Evolutionary conservation across 73 alveolate species (phyloP).

Genomic region (Paramecium pentaurelia): DNA sequence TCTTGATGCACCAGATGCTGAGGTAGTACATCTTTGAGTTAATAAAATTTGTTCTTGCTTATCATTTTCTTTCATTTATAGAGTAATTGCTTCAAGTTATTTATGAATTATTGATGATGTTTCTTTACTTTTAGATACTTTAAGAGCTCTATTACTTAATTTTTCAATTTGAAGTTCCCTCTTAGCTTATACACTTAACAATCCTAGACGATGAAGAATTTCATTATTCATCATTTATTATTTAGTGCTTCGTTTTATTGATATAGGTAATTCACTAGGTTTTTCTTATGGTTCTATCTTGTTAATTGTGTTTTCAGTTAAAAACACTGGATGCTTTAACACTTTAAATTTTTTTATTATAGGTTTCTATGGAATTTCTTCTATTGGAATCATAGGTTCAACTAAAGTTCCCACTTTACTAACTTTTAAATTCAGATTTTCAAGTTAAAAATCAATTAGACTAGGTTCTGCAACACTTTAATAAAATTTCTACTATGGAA

Average conservation of each 20-base stretch:
- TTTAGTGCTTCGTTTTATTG: neutral
- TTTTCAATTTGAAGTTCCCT: constrained; percentile 1
- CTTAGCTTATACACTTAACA: constrained; percentile 19
- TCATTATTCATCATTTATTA: constrained; percentile 23
- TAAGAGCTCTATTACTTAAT: neutral
- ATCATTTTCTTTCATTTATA: neutral
- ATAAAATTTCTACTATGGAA: neutral
- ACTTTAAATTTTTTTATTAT: neutral
- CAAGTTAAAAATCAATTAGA: neutral
- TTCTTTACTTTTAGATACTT: neutral
- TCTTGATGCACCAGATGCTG: constrained; percentile 25
- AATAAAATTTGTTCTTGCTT: neutral
- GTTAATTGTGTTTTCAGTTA: neutral
- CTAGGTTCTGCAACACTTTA: neutral
- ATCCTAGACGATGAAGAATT: neutral
- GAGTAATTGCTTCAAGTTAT: neutral
- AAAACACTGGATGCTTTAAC: neutral
- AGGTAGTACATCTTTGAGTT: neutral
- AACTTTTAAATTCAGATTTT: neutral
- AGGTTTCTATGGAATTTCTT: neutral
- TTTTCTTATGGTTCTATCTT: neutral
- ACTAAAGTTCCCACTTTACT: constrained; percentile 6
- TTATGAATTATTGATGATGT: neutral
- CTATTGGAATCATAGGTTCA: neutral
- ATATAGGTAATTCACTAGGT: neutral